These are phyloP conservation scores for Monocercomonoides exilis DNA, from an alignment of 78 protist species.

Conservation along the genomic window DNA sequence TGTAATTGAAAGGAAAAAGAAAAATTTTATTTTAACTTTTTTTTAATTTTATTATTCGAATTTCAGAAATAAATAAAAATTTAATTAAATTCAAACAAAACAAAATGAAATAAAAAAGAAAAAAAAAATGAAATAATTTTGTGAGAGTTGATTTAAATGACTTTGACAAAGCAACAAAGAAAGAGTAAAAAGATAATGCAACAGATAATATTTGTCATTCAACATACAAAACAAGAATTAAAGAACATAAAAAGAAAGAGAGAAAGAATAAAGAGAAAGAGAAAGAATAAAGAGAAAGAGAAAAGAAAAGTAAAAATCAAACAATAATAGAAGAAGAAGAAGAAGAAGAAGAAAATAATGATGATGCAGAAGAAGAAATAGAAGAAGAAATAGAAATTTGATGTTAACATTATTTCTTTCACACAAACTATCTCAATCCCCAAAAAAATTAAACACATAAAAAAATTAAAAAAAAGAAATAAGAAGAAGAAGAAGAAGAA, in stretches of 20 bases:
- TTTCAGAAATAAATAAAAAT: background rate
- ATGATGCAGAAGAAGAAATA: too few species aligned
- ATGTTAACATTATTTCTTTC: too few species aligned
- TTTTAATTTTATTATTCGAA: background rate
- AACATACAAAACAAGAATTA: background rate
- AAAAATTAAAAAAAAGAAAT: too few species aligned
- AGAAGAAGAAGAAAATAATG: too few species aligned
- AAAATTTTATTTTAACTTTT: too few species aligned
- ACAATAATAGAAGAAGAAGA: too few species aligned
- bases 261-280: background rate
- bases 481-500: too few species aligned
- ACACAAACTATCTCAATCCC: too few species aligned
- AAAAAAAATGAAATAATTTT: background rate
- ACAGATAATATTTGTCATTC: background rate
- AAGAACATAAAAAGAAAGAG: background rate
- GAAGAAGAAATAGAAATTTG: too few species aligned
- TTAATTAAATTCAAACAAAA: background rate
- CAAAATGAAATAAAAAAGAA: background rate
- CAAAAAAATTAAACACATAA: too few species aligned
- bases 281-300: conserved; percentile 3
- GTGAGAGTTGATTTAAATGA: background rate
- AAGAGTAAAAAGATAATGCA: background rate
- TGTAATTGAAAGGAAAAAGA: background rate
- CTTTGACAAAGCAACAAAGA: background rate
- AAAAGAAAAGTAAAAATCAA: background rate